Evolutionary conservation across 176 grass and related monocot species (phyloP).

Genomic region (Alopecurus myosuroides): DNA sequence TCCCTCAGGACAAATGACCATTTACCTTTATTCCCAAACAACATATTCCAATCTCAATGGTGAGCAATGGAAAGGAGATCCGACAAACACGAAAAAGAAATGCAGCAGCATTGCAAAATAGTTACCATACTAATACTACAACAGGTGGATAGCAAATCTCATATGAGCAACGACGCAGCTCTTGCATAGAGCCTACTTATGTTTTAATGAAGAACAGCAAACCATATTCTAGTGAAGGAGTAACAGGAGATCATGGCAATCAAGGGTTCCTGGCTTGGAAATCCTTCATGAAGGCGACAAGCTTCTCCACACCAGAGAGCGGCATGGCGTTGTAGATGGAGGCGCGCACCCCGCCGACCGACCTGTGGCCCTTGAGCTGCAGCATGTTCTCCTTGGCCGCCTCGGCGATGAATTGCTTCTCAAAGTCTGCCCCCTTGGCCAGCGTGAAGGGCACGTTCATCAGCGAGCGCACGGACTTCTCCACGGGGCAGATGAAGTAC

Average conservation of each 20-base stretch:
- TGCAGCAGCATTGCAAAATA: background rate
- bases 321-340: slow-evolving; percentile 99
- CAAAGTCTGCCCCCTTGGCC: slow-evolving; percentile 54
- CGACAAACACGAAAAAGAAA: background rate
- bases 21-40: slow-evolving; percentile 38
- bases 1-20: background rate
- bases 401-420: slow-evolving; percentile 94
- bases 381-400: slow-evolving; percentile 92
- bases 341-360: slow-evolving; percentile 75
- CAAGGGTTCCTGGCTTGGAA: slow-evolving; percentile 92
- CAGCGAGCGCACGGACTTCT: slow-evolving; percentile 73
- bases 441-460: slow-evolving; percentile 97
- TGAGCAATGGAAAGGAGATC: background rate
- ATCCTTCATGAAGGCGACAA: slow-evolving; percentile 95
- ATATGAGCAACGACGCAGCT: background rate
- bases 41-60: slow-evolving; percentile 26
- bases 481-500: slow-evolving; percentile 80
- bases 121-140: slow-evolving; percentile 16
- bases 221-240: slow-evolving; percentile 22
- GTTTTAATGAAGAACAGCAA: slow-evolving; percentile 2
- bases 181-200: slow-evolving; percentile 20
- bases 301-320: slow-evolving; percentile 77
- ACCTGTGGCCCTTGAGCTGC: slow-evolving; percentile 97
- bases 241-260: slow-evolving; percentile 2
- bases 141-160: background rate